Percentiles rank a stretch among this genome's conserved stretches.
phyloP scores from a whole-genome alignment of 192 early-diverging fungal genomes.

The Haplosporangium gracile region DNA sequence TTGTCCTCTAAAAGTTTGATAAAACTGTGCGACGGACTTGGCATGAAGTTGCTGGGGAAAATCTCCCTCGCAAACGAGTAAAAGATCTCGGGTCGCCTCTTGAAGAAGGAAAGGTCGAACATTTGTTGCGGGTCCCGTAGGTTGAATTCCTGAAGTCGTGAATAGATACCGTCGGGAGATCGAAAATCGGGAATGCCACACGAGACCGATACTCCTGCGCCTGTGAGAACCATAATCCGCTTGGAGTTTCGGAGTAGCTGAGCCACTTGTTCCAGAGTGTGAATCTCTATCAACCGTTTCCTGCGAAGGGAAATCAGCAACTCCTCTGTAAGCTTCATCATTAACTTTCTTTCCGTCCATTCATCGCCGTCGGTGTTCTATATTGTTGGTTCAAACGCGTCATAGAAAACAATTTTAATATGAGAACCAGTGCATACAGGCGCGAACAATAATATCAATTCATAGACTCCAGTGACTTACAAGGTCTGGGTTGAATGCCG shows the following conservation, averaged over 20 bases:
- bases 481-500: slow-evolving; percentile 3
- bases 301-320: slow-evolving; percentile 67
- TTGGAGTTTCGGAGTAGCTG: slow-evolving; percentile 66
- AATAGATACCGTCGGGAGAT: slow-evolving; percentile 93
- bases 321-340: slow-evolving; percentile 69
- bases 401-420: neutral
- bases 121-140: slow-evolving; percentile 94
- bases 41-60: slow-evolving; percentile 89
- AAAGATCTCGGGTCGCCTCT: slow-evolving; percentile 88
- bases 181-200: slow-evolving; percentile 98
- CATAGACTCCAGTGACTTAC: slow-evolving; percentile 1
- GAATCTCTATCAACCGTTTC: slow-evolving; percentile 64
- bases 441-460: neutral
- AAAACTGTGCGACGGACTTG: slow-evolving; percentile 90
- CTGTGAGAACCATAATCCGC: slow-evolving; percentile 93
- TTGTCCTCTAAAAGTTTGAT: slow-evolving; percentile 89
- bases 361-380: slow-evolving; percentile 46
- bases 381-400: slow-evolving; percentile 28
- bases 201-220: slow-evolving; percentile 92
- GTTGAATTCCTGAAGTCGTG: slow-evolving; percentile 88
- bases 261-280: slow-evolving; percentile 75
- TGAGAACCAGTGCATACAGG: neutral
- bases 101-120: slow-evolving; percentile 97
- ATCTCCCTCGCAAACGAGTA: slow-evolving; percentile 96
- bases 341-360: slow-evolving; percentile 68